Base-by-base conservation (phyloP, 2,329 filamentous ascomycete species). In the Fusarium udum region DNA sequence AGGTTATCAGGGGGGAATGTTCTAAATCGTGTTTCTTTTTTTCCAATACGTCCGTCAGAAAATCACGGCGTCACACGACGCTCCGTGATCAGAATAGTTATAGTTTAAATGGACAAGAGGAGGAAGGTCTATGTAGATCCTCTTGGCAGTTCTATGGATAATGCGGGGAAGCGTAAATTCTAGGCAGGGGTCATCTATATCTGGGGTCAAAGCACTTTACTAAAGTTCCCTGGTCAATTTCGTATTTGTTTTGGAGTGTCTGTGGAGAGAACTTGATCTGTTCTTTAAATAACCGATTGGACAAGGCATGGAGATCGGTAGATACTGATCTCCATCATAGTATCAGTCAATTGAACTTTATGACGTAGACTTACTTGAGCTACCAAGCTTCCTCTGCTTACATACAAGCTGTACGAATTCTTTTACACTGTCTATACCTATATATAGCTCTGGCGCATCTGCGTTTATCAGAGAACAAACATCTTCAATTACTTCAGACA, bases 341-440 rank as follows among this genome's bases (percentile, higher is more conserved):
- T 45, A 1, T 20, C 16, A 13, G 4, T 16, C 9, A 16, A 16
- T 4, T 43, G n/a, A 4, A 20, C 18, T 7, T 14, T 20, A 28
- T 28, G 12, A 1, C 2, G 0, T 14, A 4, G 18, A 1, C 26
- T 11, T 4, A 18, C 43, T 28, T 28, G 7, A 7, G 5, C 12
- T 46, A 14, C 24, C 9, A 20, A 8, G n/a, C 24, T 26, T 14
- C 12, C 24, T 26, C 24, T 8, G 12, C 18, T 20, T 1, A 6
- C n/a, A 4, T 14, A 14, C 16, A 26, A 14, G 16, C 24, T 5
- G 26, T 12, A 8, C 1, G 7, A 4, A 26, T 0, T 18, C 3
- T 45, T 14, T 2, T 6, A 20, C 7, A 4, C 7, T 26, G 16
- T 24, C 12, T 26, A 45, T 45, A 45, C 42, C 12, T 26, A 45